Base-by-base conservation (phyloP, 805 yeast species). In the Suhomyces emberorum region DNA sequence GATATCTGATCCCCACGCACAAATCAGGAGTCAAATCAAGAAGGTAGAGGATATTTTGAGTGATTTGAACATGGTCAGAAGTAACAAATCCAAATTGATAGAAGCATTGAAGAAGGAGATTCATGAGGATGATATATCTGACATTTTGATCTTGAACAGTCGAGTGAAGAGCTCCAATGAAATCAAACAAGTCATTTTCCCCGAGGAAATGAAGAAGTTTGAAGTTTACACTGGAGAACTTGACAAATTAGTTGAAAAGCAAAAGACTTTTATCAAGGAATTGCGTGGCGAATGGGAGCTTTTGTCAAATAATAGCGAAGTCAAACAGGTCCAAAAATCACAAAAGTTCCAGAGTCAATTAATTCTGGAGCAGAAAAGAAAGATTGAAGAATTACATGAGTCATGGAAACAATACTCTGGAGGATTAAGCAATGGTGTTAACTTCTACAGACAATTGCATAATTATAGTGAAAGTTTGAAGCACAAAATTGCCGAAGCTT, bases 101-200 rank as follows among this genome's bases (percentile, higher is more conserved):
- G 70, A 70, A 2, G 86, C 80, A 33, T 68, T 91, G 50, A 88
- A 88, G 52, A 71, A 67, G 5, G 74, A 75, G 32, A 79, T 85
- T 22, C 93, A 81, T 49, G 69, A 72, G 10, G 98, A 91, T 60
- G 97, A 91, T 54, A 87, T 88, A 33, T 82, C 95, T 0, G 80
- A 82, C 35, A 66, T 81, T 9, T 67, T 91, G 21, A 74, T 91
- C 7, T 65, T 81, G 45, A 82, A 85, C 53, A 63, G 69, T 42
- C 77, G 75, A 42, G 71, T 75, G 29, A 73, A 71, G 25, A 63
- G 77, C 4, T 77, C 76, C 6, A 69, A 74, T 30, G 88, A 82
- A 39, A 68, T 78, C 41, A 72, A 70, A 44, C 64, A 72, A 7
- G 59, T 63, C 21, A 69, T 69, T 12, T 88, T 89, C 54, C 74